These are phyloP conservation scores for Aspergillus sojae DNA, from an alignment of 2,329 filamentous ascomycete species.

Conservation along the genomic window DNA sequence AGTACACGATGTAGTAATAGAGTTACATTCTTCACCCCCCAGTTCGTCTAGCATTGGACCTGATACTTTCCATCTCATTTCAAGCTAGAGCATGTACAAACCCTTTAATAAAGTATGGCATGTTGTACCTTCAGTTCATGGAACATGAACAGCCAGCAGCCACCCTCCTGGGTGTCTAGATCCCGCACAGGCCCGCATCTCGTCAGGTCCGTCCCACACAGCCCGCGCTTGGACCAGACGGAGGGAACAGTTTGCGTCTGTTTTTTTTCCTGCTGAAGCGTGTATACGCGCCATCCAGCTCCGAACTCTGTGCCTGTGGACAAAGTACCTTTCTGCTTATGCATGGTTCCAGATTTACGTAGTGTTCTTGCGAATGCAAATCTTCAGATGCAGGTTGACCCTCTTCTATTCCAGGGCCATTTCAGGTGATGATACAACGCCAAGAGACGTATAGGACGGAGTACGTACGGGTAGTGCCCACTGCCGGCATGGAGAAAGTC, in stretches of 20 bases:
- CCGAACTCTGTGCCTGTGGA: not conserved
- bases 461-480: not conserved
- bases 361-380: not conserved
- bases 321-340: not conserved
- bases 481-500: not conserved
- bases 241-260: not conserved
- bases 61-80: not conserved
- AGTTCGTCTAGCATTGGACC: not conserved
- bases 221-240: constrained; percentile 17
- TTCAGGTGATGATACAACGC: not conserved
- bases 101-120: constrained; percentile 4
- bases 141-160: not conserved
- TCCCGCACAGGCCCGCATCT: constrained; percentile 14
- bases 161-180: constrained; percentile 5
- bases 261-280: not conserved
- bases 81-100: not conserved
- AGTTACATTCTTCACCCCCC: constrained; percentile 3
- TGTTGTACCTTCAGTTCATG: not conserved
- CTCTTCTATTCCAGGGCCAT: not conserved
- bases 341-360: not conserved
- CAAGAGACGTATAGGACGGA: not conserved
- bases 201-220: constrained; percentile 15
- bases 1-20: constrained; percentile 3
- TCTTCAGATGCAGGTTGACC: not conserved
- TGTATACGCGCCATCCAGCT: not conserved